Conservation (phyloP, 306 rosid species). For the Begonia loranthoides region DNA sequence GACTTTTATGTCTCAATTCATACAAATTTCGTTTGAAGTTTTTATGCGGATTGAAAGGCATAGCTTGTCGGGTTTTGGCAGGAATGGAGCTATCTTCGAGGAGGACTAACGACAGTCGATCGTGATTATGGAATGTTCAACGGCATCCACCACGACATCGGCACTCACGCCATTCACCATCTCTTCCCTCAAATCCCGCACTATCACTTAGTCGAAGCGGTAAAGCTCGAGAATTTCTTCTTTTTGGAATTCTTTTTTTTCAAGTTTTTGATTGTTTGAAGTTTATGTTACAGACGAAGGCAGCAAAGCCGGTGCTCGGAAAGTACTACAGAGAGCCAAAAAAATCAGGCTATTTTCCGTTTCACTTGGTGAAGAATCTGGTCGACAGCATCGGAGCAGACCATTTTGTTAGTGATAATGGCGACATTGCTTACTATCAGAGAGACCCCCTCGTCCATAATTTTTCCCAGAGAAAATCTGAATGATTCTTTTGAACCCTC, state of each 20-base stretch:
- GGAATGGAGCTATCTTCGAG: conserved; percentile 91
- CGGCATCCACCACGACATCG: conserved; percentile 84
- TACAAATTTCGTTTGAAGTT: no score
- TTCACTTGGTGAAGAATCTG: conserved; percentile 51
- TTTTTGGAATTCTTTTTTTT: background rate
- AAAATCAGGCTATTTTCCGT: conserved; percentile 67
- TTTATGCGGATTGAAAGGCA: no score
- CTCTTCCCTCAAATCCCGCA: conserved; percentile 98
- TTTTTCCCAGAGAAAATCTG: conserved; percentile 21
- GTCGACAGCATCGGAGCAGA: conserved; percentile 50
- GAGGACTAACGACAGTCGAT: conserved; percentile 86
- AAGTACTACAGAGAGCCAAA: conserved; percentile 81
- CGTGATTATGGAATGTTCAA: conserved; percentile 89
- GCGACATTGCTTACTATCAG: conserved; percentile 65
- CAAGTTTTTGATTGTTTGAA: background rate
- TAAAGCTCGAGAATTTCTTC: conserved; percentile 7
- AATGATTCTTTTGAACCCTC: conserved; percentile 14
- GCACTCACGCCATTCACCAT: conserved; percentile 98
- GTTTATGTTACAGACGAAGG: conserved; percentile 39
- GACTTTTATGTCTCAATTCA: no score
- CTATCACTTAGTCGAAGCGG: conserved; percentile 85
- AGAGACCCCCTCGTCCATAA: conserved; percentile 35
- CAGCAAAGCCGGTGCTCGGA: conserved; percentile 67
- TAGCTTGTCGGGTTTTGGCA: conserved; percentile 6
- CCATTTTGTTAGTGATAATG: conserved; percentile 69